phyloP scores from a whole-genome alignment of 2,329 filamentous ascomycete genomes.

The Ceratocystis alfenasii region DNA sequence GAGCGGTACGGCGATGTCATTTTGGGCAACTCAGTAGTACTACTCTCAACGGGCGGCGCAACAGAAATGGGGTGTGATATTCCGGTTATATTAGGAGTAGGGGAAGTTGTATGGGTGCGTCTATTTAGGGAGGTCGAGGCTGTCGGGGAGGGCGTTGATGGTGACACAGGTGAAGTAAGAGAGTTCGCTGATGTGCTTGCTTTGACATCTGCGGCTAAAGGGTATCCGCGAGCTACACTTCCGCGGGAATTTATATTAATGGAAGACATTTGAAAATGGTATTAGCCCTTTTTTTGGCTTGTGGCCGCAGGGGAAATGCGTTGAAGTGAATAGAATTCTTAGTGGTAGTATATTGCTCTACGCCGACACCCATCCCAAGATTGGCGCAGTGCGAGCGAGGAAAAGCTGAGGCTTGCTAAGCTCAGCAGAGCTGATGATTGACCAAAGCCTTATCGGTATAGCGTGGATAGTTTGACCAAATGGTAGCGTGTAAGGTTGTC shows the following conservation, averaged over 20 bases:
- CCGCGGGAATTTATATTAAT: background rate
- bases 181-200: background rate
- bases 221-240: background rate
- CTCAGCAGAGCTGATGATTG: too few species aligned
- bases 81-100: background rate
- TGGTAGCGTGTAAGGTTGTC: too few species aligned
- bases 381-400: too few species aligned
- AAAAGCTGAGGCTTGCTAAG: too few species aligned
- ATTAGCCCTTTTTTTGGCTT: too few species aligned
- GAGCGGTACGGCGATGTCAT: conserved; percentile 23
- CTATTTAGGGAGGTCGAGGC: background rate
- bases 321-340: background rate
- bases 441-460: background rate
- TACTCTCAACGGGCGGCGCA: background rate
- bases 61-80: background rate
- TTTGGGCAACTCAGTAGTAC: conserved; percentile 11
- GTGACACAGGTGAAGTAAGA: conserved; percentile 7
- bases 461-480: background rate
- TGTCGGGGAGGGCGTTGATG: background rate
- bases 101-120: background rate
- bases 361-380: too few species aligned
- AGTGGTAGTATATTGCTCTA: too few species aligned
- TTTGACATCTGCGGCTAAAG: background rate
- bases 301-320: too few species aligned
- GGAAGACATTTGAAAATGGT: background rate